A percentile compares a stretch with the other conserved stretches of the same genome.
These are phyloP conservation scores for Rhizophagus prolifer DNA, from an alignment of 192 early-diverging fungal species.

Conservation along the genomic window DNA sequence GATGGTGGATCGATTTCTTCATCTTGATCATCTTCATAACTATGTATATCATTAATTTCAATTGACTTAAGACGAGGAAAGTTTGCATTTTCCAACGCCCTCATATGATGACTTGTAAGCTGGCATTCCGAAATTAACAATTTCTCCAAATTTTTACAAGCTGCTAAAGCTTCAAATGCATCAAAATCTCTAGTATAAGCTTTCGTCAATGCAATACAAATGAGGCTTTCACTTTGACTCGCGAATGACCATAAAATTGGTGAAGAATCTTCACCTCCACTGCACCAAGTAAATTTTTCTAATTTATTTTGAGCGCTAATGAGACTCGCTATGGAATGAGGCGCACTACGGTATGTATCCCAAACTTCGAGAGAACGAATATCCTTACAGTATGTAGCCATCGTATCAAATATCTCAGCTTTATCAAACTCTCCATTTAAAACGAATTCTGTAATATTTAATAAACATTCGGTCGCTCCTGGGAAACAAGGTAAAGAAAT, in stretches of 20 bases:
- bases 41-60: slow-evolving; percentile 3
- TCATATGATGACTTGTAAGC: not conserved
- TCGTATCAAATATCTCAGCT: not conserved
- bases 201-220: not conserved
- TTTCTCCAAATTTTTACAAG: slow-evolving; percentile 5
- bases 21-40: not conserved
- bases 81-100: not conserved
- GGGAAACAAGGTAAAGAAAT: slow-evolving; percentile 4
- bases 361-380: not conserved
- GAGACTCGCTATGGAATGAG: not conserved
- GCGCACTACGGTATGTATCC: not conserved
- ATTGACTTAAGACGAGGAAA: not conserved
- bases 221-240: not conserved
- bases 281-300: not conserved
- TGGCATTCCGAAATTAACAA: slow-evolving; percentile 3
- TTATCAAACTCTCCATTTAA: slow-evolving; percentile 12
- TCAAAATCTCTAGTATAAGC: not conserved
- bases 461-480: not conserved
- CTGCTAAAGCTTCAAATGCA: not conserved
- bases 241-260: not conserved
- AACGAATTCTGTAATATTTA: slow-evolving; percentile 1
- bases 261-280: slow-evolving; percentile 2
- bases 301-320: not conserved
- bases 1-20: not conserved
- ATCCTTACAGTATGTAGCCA: not conserved